Evolutionary conservation across 2,329 filamentous ascomycete species (phyloP), one percentile per base, ranked within the genome.

Genomic region (Calonectria fujianensis): DNA sequence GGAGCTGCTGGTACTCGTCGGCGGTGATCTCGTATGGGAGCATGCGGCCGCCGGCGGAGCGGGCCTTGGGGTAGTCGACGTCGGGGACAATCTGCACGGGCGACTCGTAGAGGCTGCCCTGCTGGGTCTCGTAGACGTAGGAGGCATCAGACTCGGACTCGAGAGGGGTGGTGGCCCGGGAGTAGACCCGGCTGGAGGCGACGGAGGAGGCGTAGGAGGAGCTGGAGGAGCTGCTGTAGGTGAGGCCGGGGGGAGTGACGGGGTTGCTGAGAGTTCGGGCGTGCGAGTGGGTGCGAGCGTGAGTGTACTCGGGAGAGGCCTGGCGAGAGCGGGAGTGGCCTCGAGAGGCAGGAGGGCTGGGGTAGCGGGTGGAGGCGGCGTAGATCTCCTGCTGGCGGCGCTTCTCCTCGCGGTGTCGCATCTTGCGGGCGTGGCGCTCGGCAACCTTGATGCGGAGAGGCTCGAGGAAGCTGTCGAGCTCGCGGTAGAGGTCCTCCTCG

Each of bases 381-480:
- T 84, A 82, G 20, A 83, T 74, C 74, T 86, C 84, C 76, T 85
- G 83, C 77, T 86, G 85, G 72, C 83, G 83, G 71, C 82, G 81
- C 82, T 88, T 86, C 83, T 87, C 85, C 82, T 88, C 85, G 79
- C 86, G 87, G 78, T 89, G 87, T 77, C 88, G 86, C 80, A 89
- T 83, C 84, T 88, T 89, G 79, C 88, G 88, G 69, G 85, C 85
- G 79, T 91, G 86, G 82, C 88, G 86, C 59, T 87, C 87, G 76
- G 87, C 85, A 70, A 93, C 87, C 75, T 90, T 88, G 57, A 88
- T 83, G 75, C 96, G 94, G 82, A 98, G 94, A 35, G 96, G 96
- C 41, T 93, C 93, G 57, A 99, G 91, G 90, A 98, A 98, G 52
- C 91, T 91, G 80, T 98, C 95, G 51, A 98, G 90, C 85, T 98